Conservation (phyloP, 345 rosid genomes). For the Boechera stricta region DNA sequence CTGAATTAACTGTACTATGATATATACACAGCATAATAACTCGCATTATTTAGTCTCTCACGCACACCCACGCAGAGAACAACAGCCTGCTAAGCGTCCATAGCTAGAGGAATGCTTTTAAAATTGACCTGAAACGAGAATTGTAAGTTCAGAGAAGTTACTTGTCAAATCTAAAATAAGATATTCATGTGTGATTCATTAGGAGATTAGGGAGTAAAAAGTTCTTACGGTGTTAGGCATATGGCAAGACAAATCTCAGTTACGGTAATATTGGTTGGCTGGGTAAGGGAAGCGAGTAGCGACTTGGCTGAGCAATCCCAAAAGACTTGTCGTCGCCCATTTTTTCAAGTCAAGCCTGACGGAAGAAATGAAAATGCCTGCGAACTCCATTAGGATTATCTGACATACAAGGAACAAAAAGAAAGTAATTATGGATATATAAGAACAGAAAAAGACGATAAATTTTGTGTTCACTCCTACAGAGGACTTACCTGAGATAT, state of each 20-base stretch:
- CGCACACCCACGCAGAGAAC: background rate
- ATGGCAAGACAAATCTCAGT: no score
- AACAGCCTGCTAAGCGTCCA: background rate
- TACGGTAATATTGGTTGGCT: no score
- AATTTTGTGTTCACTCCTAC: background rate
- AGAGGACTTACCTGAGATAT: conserved; percentile 60
- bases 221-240: no score
- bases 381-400: conserved; percentile 64
- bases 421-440: background rate
- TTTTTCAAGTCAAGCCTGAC: conserved; percentile 57
- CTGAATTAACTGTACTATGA: background rate
- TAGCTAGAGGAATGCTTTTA: no score
- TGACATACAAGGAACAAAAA: conserved; percentile 33
- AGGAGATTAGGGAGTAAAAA: no score
- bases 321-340: conserved; percentile 56
- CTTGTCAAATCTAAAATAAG: no score
- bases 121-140: no score
- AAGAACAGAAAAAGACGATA: background rate
- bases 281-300: no score
- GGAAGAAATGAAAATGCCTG: conserved; percentile 58
- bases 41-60: background rate
- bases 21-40: conserved; percentile 10
- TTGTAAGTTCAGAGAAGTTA: no score
- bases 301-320: conserved; percentile 25
- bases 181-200: no score